phyloP scores from a whole-genome alignment of 148 eudicot species.

The Tetragonia tetragonoides region DNA sequence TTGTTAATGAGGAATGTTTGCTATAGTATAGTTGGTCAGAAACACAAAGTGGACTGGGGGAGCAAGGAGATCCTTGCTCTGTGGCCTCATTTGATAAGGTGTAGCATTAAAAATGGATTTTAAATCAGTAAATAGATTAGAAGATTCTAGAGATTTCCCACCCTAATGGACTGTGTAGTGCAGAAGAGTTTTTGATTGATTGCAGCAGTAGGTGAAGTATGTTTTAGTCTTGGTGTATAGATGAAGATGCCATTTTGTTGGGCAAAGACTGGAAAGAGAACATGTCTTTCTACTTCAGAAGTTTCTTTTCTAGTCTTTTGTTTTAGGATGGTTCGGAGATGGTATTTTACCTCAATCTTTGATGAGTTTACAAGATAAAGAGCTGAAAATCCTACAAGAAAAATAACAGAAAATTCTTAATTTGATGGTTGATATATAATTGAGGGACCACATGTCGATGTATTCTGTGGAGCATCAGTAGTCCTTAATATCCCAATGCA shows the following conservation, averaged over 20 bases:
- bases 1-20: not conserved
- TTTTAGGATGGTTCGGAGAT: no score
- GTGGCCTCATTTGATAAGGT: no score
- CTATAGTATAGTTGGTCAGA: not conserved
- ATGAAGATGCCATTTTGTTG: not conserved
- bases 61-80: no score
- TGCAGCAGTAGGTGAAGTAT: not conserved
- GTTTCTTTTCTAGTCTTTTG: no score
- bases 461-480: no score
- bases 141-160: not conserved
- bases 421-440: no score
- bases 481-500: no score
- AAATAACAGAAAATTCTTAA: no score
- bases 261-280: not conserved
- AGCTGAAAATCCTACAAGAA: no score
- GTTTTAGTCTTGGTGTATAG: not conserved
- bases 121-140: not conserved
- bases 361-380: no score
- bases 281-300: not conserved
- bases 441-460: no score
- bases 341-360: no score
- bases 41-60: not conserved
- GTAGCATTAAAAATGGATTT: not conserved
- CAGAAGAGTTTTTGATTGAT: not conserved
- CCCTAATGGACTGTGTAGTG: not conserved